Percentiles rank a stretch among this genome's conserved stretches.
Conservation (phyloP, 257 asterid genomes). For the Solanum boliviense region DNA sequence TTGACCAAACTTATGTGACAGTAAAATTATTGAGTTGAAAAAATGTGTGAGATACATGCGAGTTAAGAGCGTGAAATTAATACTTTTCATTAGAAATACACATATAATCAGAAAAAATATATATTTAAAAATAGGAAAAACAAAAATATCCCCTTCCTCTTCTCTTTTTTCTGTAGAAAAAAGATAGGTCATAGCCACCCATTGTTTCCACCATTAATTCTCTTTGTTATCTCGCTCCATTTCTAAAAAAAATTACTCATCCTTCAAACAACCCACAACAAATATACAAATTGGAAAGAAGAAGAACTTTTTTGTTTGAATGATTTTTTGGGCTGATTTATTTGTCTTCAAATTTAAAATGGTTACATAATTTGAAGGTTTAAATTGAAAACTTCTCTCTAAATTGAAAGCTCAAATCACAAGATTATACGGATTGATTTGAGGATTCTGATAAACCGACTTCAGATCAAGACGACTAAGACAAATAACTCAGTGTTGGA, state of each 20-base stretch:
- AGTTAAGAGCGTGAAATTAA: neutral
- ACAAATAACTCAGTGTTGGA: neutral
- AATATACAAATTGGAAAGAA: neutral
- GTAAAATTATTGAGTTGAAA: neutral
- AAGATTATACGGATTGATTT: too few species aligned
- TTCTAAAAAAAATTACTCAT: neutral
- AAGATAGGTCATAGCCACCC: neutral
- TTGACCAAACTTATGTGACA: neutral
- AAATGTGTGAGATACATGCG: neutral
- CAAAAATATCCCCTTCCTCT: neutral
- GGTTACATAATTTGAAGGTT: too few species aligned
- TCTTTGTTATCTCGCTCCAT: neutral
- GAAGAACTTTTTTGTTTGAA: too few species aligned
- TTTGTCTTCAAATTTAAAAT: too few species aligned
- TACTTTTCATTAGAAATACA: neutral
- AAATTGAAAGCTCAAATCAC: neutral
- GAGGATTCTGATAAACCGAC: neutral
- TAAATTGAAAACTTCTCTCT: too few species aligned
- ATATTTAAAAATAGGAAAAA: neutral
- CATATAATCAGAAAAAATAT: too few species aligned
- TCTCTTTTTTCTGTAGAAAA: neutral
- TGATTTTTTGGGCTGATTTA: neutral
- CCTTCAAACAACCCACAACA: neutral
- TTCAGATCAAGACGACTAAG: neutral
- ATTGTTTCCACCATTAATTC: neutral